Evolutionary conservation across 352 stramenopile species (phyloP).

Genomic region (Halophytophthora polymorphica): DNA sequence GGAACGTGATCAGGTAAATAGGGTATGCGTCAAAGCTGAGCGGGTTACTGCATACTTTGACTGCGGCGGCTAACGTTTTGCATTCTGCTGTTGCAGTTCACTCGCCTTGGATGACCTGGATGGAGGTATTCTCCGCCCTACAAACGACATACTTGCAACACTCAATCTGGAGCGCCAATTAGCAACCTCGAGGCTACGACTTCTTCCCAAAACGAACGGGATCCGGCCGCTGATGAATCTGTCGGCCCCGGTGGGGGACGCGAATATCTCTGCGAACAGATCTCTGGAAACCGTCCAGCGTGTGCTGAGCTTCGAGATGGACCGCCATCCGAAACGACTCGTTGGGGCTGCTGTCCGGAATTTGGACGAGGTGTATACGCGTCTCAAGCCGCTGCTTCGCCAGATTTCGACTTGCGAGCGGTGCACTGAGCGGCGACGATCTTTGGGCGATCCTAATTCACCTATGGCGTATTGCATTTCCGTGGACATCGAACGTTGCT

Average conservation of each 20-base stretch:
- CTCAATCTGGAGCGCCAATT: conserved; percentile 25
- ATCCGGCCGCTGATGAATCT: conserved; percentile 81
- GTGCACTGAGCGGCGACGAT: conserved; percentile 20
- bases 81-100: conserved; percentile 21
- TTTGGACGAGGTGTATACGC: conserved; percentile 63
- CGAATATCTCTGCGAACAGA: conserved; percentile 50
- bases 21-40: neutral
- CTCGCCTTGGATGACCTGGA: conserved; percentile 51
- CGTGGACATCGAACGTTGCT: conserved; percentile 79
- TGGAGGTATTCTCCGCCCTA: conserved; percentile 34
- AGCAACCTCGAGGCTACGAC: conserved; percentile 45
- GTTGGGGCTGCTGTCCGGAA: conserved; percentile 60
- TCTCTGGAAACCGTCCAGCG: conserved; percentile 57
- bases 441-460: neutral
- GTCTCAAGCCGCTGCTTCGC: conserved; percentile 43
- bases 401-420: conserved; percentile 27
- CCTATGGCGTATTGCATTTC: conserved; percentile 53
- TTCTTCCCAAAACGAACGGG: conserved; percentile 65
- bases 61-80: neutral
- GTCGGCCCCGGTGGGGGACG: conserved; percentile 30
- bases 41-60: neutral
- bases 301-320: conserved; percentile 59
- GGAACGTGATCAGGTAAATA: conserved; percentile 49
- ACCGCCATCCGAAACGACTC: conserved; percentile 43
- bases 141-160: conserved; percentile 2